Evolutionary conservation across 2,329 filamentous ascomycete genomes (phyloP).

Genomic region (Diaporthe sp.): DNA sequence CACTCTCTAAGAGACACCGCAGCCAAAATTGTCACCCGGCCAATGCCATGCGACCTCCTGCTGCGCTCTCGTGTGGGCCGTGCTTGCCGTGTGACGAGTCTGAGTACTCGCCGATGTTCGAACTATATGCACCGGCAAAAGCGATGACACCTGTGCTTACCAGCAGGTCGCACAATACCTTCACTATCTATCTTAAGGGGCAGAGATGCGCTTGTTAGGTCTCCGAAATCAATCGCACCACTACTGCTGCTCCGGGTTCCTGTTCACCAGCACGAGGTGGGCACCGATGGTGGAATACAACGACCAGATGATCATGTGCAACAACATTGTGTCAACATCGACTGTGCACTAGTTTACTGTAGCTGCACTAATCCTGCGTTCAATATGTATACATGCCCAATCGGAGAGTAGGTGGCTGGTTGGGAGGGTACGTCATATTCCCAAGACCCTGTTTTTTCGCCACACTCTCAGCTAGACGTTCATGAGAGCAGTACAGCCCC

Average conservation of each 20-base stretch:
- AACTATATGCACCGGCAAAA: neutral
- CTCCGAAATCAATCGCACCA: neutral
- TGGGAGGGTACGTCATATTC: constrained; percentile 32
- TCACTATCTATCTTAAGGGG: neutral
- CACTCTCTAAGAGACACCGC: neutral
- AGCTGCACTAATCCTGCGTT: neutral
- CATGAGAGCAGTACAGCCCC: neutral
- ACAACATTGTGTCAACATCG: neutral
- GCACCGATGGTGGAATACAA: neutral
- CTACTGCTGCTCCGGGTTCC: neutral
- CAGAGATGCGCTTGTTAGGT: neutral
- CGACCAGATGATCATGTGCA: neutral
- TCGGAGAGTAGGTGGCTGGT: constrained; percentile 4
- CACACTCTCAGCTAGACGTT: constrained; percentile 11
- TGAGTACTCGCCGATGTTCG: neutral
- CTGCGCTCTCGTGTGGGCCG: neutral
- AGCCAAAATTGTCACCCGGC: neutral
- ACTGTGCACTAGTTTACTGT: neutral
- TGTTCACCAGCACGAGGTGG: neutral
- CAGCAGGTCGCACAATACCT: neutral
- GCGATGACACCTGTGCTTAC: neutral
- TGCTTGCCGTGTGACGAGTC: neutral
- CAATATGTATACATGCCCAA: neutral
- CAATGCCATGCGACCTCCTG: neutral
- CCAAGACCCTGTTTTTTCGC: constrained; percentile 29